Evolutionary conservation across 768 basidiomycete genomes (phyloP).

Genomic region (Tulasnella sp.): DNA sequence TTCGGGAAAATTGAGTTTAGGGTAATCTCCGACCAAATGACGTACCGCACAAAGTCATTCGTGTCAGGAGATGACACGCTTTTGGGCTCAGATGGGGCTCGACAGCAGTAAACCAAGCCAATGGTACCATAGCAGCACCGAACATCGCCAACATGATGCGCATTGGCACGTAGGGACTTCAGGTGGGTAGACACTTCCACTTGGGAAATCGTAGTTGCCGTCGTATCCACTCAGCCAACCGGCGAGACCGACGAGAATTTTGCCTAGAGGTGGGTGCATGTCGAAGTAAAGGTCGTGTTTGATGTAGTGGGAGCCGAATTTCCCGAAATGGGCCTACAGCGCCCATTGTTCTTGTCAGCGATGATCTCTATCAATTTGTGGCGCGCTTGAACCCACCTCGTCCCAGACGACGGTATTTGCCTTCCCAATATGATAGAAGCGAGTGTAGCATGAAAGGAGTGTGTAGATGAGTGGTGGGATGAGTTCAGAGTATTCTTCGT

Average conservation of each 20-base stretch:
- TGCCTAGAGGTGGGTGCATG: constrained; percentile 96
- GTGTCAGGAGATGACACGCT: constrained; percentile 85
- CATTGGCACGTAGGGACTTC: constrained; percentile 92
- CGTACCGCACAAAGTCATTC: constrained; percentile 95
- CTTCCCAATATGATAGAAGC: constrained; percentile 88
- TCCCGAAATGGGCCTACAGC: constrained; percentile 85
- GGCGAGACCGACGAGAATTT: constrained; percentile 96
- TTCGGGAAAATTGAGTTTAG: too few species aligned
- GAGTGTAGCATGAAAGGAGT: constrained; percentile 89
- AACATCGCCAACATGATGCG: constrained; percentile 91
- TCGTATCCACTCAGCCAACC: constrained; percentile 89
- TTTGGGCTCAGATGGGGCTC: constrained; percentile 88
- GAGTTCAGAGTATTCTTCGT: constrained; percentile 74
- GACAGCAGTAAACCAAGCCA: constrained; percentile 94
- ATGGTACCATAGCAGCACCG: constrained; percentile 91
- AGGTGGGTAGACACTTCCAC: constrained; percentile 77
- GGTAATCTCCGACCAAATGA: too few species aligned
- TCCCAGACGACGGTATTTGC: constrained; percentile 92
- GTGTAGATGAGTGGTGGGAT: constrained; percentile 82
- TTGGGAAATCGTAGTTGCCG: constrained; percentile 90
- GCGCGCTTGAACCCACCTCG: constrained; percentile 44
- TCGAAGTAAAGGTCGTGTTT: constrained; percentile 99
- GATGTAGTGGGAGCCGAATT: constrained; percentile 97
- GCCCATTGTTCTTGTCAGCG: not conserved
- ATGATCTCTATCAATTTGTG: not conserved